A percentile compares a stretch with the other conserved stretches of the same genome.
phyloP scores from a whole-genome alignment of 169 alveolate genomes.

The Theileria parva region DNA sequence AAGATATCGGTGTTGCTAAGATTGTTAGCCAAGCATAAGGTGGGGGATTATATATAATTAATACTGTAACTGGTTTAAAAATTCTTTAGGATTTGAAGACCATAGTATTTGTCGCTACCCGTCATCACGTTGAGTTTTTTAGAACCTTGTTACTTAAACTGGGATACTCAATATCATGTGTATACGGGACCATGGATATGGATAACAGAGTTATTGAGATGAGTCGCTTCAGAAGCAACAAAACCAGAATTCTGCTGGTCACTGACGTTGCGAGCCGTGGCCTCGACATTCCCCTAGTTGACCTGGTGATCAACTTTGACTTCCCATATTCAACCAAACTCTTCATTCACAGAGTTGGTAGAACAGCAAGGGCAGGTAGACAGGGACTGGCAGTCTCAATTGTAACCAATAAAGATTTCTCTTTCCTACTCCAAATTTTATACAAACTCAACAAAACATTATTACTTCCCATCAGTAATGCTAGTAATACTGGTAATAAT shows the following conservation, averaged over 20 bases:
- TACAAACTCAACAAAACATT: slow-evolving; percentile 7
- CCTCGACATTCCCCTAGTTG: slow-evolving; percentile 96
- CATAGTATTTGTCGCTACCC: slow-evolving; percentile 60
- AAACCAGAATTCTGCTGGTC: slow-evolving; percentile 74
- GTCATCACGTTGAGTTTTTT: slow-evolving; percentile 68
- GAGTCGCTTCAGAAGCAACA: slow-evolving; percentile 37
- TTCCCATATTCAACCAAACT: slow-evolving; percentile 93
- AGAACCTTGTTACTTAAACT: slow-evolving; percentile 29
- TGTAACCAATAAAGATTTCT: slow-evolving; percentile 54
- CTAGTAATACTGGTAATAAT: neutral
- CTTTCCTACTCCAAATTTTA: slow-evolving; percentile 45
- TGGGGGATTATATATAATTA: neutral
- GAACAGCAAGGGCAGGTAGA: slow-evolving; percentile 98
- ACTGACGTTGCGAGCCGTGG: slow-evolving; percentile 99
- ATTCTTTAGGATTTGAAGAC: slow-evolving; percentile 16
- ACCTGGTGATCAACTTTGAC: slow-evolving; percentile 96
- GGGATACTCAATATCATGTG: slow-evolving; percentile 36
- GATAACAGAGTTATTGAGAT: slow-evolving; percentile 50
- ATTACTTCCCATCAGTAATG: neutral
- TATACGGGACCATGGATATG: slow-evolving; percentile 69
- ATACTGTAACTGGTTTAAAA: neutral
- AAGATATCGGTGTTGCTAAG: slow-evolving; percentile 42
- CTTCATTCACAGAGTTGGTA: slow-evolving; percentile 98
- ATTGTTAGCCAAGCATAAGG: slow-evolving; percentile 29
- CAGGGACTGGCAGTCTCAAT: slow-evolving; percentile 66